Percentiles rank a stretch among this genome's conserved stretches.
phyloP scores from a whole-genome alignment of 2,329 filamentous ascomycete genomes.

The Aspergillus novoparasiticus region DNA sequence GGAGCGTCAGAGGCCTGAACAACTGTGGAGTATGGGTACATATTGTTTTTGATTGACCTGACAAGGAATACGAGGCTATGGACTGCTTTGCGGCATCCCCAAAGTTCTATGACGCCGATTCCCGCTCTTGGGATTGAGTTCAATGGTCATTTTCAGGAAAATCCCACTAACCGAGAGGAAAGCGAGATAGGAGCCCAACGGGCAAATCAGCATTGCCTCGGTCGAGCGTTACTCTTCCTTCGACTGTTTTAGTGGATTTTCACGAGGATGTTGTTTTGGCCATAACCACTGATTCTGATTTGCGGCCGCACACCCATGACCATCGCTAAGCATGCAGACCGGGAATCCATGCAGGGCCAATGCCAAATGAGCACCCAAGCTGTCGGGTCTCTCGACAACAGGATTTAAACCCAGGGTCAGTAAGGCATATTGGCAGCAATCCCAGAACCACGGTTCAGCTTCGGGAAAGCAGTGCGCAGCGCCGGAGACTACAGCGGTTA shows the following conservation, averaged over 20 bases:
- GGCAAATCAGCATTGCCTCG: not conserved
- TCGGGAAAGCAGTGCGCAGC: conserved; percentile 27
- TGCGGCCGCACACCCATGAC: conserved; percentile 1
- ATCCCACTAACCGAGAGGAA: not conserved
- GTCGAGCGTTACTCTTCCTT: not conserved
- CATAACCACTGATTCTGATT: not conserved
- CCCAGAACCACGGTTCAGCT: conserved; percentile 41
- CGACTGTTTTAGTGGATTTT: not conserved
- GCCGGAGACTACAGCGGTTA: conserved; percentile 25
- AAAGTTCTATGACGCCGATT: not conserved
- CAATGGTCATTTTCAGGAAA: not conserved
- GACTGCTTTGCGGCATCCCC: not conserved
- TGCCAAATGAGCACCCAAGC: conserved; percentile 23
- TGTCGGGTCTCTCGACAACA: conserved; percentile 27
- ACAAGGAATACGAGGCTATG: not conserved
- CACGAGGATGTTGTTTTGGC: not conserved
- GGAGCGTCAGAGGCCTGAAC: conserved; percentile 11
- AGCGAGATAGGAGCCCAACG: not conserved
- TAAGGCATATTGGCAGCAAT: conserved; percentile 24
- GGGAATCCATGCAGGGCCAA: conserved; percentile 27
- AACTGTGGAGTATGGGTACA: conserved; percentile 16
- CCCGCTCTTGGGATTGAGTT: not conserved
- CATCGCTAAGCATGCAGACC: conserved; percentile 16
- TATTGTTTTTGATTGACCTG: not conserved
- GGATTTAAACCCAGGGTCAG: conserved; percentile 8